Evolutionary conservation across 768 basidiomycete species (phyloP).

Genomic region (Lactarius sp.): DNA sequence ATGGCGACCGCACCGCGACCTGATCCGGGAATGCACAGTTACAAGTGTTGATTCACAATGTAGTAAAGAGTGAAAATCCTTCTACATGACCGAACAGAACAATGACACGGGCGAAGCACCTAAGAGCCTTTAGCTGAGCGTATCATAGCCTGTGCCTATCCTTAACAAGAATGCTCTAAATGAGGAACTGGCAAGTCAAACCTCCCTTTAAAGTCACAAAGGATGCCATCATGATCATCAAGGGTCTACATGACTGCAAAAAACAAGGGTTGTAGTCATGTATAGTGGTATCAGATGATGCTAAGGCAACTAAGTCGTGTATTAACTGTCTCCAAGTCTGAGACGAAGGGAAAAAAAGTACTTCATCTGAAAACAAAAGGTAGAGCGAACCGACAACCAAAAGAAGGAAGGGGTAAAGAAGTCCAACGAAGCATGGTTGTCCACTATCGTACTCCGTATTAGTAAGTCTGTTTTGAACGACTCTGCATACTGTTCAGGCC

Average conservation of each 20-base stretch:
- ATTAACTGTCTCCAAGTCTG: constrained; percentile 19
- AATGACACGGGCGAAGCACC: too few relatives aligned
- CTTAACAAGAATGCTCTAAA: neutral
- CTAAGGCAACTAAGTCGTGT: constrained; percentile 6
- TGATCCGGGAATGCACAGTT: too few relatives aligned
- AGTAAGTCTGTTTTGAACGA: neutral
- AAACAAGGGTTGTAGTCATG: neutral
- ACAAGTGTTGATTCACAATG: too few relatives aligned
- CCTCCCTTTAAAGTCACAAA: neutral
- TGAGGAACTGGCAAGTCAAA: neutral
- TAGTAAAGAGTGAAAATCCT: too few relatives aligned
- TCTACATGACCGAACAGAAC: too few relatives aligned
- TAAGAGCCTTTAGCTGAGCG: too few relatives aligned
- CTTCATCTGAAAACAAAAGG: neutral
- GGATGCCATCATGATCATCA: neutral
- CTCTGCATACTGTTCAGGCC: constrained; percentile 29
- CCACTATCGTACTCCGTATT: neutral
- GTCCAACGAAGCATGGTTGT: constrained; percentile 17
- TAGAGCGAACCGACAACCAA: constrained; percentile 4
- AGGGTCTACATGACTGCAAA: neutral
- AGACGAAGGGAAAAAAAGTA: neutral
- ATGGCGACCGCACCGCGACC: too few relatives aligned
- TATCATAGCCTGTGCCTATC: too few relatives aligned
- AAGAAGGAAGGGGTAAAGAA: neutral
- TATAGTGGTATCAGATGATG: constrained; percentile 15